A percentile compares a stretch with the other conserved stretches of the same genome.
These are phyloP conservation scores for Apophysomyces trapeziformis DNA, from an alignment of 371 early-diverging fungal genomes.

Conservation along the genomic window DNA sequence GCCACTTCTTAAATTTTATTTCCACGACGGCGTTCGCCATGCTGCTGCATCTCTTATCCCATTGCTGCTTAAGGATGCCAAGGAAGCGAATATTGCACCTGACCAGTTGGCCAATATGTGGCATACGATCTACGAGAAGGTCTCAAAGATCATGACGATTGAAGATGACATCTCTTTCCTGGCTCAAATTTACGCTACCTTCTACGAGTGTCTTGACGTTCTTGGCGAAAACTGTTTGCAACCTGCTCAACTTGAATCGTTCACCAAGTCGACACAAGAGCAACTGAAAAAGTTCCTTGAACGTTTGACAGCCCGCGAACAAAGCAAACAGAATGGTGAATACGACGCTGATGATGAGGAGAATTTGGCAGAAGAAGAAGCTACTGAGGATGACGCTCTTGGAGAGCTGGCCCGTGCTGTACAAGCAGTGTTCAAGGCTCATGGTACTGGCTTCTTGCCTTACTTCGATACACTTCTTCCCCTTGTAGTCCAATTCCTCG, in stretches of 20 bases:
- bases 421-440: constrained; percentile 74
- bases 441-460: constrained; percentile 74
- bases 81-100: constrained; percentile 53
- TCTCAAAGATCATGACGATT: constrained; percentile 67
- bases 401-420: constrained; percentile 78
- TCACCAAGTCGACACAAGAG: constrained; percentile 66
- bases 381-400: constrained; percentile 79
- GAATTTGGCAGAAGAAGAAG: constrained; percentile 79
- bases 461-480: constrained; percentile 82
- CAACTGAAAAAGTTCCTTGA: constrained; percentile 75
- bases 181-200: constrained; percentile 75
- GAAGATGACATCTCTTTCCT: constrained; percentile 84
- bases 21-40: constrained; percentile 94
- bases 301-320: constrained; percentile 74
- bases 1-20: constrained; percentile 92
- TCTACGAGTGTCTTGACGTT: constrained; percentile 73
- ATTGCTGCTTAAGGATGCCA: constrained; percentile 70
- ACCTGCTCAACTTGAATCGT: constrained; percentile 63
- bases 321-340: constrained; percentile 73
- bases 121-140: constrained; percentile 69
- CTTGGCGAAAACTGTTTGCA: constrained; percentile 72
- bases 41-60: constrained; percentile 89
- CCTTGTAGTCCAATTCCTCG: constrained; percentile 62
- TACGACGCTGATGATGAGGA: constrained; percentile 93
- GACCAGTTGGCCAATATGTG: constrained; percentile 58